Evolutionary conservation across 2,329 filamentous ascomycete species (phyloP), one percentile per base, ranked within the genome.

Genomic region (Epichloe sylvatica): DNA sequence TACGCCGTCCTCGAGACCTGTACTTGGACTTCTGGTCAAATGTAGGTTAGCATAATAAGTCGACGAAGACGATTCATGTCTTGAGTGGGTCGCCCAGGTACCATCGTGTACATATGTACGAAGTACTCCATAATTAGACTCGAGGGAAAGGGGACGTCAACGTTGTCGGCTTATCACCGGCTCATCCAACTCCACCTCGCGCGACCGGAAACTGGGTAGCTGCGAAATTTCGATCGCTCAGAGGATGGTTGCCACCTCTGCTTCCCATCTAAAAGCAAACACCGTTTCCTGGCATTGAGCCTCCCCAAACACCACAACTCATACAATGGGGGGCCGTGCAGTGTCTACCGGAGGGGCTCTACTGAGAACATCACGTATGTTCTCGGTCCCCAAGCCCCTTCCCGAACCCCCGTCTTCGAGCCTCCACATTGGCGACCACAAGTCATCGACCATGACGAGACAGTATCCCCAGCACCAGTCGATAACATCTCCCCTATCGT

Each of bases 311-410:
- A 56, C 54, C 56, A 51, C 51, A 51, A 58, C 52, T 52, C 40
- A 58, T 56, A 60, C 50, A 38, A 69, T 69, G 66, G 57, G 56
- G 56, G 55, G 47, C 51, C 60, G 57, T 47, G 58, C 60, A 51
- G 57, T 80, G 60, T 80, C 80, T 55, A 80, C 80, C 51, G 80
- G 80, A 62, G 80, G 73, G 55, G 74, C 77, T 59, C 76, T 97
- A 57, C 77, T 97, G 62, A 83, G 91, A 65, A 80, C 82, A 52
- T 97, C 91, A 52, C 86, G 91, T 57, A 77, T 97, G 59, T 97
- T 97, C 70, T 84, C 90, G 23, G 74, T 97, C 50, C 90, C 91
- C 13, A 76, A 80, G 51, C 80, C 87, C 21, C 75, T 96, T 47
- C 80, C 84, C 17, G 69, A 75, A 40, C 80, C 86, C 56, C 71